Evolutionary conservation across 495 filamentous ascomycete genomes (phyloP), one percentile per base, ranked within the genome.

Genomic region (Penicillium crystallinum): DNA sequence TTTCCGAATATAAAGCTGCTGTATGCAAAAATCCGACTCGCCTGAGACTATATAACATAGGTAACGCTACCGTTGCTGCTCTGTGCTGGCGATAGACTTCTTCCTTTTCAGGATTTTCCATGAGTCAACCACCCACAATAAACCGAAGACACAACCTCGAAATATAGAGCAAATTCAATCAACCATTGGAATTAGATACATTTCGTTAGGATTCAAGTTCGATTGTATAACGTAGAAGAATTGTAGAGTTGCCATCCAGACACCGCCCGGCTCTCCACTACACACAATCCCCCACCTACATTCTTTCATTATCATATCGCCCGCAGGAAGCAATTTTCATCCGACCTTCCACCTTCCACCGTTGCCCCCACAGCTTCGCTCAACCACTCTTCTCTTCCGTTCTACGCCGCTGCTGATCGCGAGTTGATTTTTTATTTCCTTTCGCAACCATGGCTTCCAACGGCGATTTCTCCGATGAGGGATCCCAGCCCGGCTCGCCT

Each of bases 401-500:
- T 54, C 49, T 49, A 43, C 49, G 45, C 29, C 46, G 56, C 42
- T 53, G 49, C 48, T 52, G 35, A 46, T 41, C 47, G 57, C 53
- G 60, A 57, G 49, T 39, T 39, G 57, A 61, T 54, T 53, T 57
- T 60, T 49, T 50, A 25, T 17, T 40, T 18, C n/a, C 23, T 46
- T 39, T 39, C 57, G 71, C 69, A 74, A 82, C 62, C 70, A 85
- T 85, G 81, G 79, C 80, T 60, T 73, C 80, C 54, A 83, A 83
- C 70, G 81, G 81, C 63, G 81, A 83, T 62, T 75, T 81, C 65
- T 79, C 78, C 45, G 81, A 84, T 43, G 80, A 83, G 54, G 79
- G 81, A 46, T 78, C 76, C 37, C 77, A 75, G 47, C 79, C 81
- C 38, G 81, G 79, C 10, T 83, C 81, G 48, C 82, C 83, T 46